Evolutionary conservation across 257 asterid species (phyloP).

Genomic region (Prunella vulgaris): DNA sequence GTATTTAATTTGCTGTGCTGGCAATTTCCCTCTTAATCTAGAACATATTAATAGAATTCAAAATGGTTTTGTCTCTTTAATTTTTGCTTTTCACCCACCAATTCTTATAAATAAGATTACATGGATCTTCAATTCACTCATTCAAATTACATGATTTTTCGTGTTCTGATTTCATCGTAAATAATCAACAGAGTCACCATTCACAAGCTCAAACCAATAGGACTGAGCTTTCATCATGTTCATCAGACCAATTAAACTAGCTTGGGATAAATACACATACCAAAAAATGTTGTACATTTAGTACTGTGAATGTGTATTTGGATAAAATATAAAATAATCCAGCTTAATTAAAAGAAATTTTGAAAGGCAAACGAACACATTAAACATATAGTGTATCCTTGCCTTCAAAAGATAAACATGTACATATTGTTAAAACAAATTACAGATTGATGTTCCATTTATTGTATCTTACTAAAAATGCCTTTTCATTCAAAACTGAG

Average conservation of each 20-base stretch:
- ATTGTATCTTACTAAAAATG: background rate
- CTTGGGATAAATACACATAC: background rate
- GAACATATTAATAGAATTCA: slow-evolving; percentile 24
- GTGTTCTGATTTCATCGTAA: background rate
- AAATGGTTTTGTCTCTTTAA: background rate
- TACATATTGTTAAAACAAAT: too few relatives aligned
- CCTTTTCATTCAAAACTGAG: background rate
- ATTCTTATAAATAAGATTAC: slow-evolving; percentile 20
- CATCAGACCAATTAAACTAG: background rate
- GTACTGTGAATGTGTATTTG: background rate
- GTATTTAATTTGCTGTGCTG: slow-evolving; percentile 22
- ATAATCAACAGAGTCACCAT: background rate
- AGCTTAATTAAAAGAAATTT: background rate
- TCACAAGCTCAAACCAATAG: background rate
- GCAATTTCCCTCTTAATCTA: slow-evolving; percentile 14
- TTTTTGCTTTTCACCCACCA: slow-evolving; percentile 20
- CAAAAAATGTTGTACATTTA: background rate
- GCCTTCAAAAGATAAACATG: background rate
- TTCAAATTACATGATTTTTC: slow-evolving; percentile 11
- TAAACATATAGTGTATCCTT: background rate
- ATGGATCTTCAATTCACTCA: slow-evolving; percentile 15
- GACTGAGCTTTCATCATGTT: background rate
- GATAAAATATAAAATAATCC: background rate
- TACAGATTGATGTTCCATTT: background rate
- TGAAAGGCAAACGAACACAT: background rate